Evolutionary conservation across 1,284 basidiomycete species (phyloP).

Genomic region (Entoloma clypeatum): DNA sequence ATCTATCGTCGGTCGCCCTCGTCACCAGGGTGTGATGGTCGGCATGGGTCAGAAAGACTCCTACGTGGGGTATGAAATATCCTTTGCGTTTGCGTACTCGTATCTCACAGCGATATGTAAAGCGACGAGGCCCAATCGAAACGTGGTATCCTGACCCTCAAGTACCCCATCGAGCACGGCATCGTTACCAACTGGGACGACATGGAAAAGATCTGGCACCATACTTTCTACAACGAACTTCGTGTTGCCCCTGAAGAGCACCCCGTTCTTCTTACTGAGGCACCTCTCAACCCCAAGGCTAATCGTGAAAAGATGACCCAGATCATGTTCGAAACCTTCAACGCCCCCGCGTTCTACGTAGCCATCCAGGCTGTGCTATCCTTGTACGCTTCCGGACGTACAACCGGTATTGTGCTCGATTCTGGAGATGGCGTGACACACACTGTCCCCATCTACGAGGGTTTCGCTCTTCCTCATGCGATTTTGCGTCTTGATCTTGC

Average conservation of each 20-base stretch:
- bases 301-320: constrained; percentile 97
- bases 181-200: constrained; percentile 98
- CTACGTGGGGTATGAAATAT: constrained; percentile 67
- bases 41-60: constrained; percentile 87
- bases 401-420: constrained; percentile 91
- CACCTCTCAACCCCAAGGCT: constrained; percentile 90
- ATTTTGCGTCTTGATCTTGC: constrained; percentile 94
- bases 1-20: constrained; percentile 88
- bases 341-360: constrained; percentile 91
- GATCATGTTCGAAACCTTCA: constrained; percentile 98
- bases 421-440: constrained; percentile 94
- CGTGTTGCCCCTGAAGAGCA: constrained; percentile 88
- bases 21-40: constrained; percentile 92
- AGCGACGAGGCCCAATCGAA: constrained; percentile 94
- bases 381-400: constrained; percentile 89
- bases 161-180: constrained; percentile 79
- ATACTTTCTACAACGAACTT: constrained; percentile 87
- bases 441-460: constrained; percentile 94
- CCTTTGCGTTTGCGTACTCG: constrained; percentile 4
- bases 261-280: constrained; percentile 90
- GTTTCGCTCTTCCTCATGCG: constrained; percentile 93
- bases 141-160: constrained; percentile 92
- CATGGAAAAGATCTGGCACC: constrained; percentile 96
- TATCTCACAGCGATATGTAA: constrained; percentile 8
- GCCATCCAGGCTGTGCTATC: constrained; percentile 92